These are phyloP conservation scores for Peniophora sp. DNA, from an alignment of 1,284 basidiomycete species.

Conservation along the genomic window DNA sequence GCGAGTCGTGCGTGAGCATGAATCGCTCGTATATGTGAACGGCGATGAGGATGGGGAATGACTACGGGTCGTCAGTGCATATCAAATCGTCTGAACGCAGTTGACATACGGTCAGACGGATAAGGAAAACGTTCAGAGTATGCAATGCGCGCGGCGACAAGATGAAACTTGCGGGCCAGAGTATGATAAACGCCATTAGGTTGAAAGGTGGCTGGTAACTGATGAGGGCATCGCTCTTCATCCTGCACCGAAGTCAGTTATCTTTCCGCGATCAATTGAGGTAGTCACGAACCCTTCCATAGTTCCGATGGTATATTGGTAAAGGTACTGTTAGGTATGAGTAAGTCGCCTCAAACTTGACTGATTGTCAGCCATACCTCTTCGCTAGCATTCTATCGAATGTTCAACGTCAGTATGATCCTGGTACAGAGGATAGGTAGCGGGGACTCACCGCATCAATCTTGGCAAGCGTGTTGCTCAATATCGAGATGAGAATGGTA, in stretches of 20 bases:
- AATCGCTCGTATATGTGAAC: conserved; percentile 81
- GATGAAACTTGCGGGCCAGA: conserved; percentile 71
- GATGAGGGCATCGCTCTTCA: conserved; percentile 86
- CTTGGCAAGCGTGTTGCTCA: conserved; percentile 78
- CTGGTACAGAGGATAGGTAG: conserved; percentile 1
- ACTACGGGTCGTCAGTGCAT: conserved; percentile 25
- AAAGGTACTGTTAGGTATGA: conserved; percentile 57
- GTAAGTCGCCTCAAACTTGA: conserved; percentile 5
- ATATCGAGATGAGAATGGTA: conserved; percentile 80
- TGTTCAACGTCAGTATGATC: neutral
- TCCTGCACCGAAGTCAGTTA: conserved; percentile 31
- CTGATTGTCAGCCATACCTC: conserved; percentile 44
- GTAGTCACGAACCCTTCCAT: conserved; percentile 67
- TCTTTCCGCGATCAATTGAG: neutral
- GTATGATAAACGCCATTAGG: conserved; percentile 65
- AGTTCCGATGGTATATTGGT: conserved; percentile 80
- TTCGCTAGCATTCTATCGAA: conserved; percentile 67
- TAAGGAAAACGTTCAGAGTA: conserved; percentile 74
- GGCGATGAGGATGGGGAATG: conserved; percentile 70
- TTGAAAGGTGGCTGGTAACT: conserved; percentile 88
- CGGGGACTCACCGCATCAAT: conserved; percentile 60
- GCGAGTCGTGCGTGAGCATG: conserved; percentile 39
- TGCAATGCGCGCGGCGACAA: conserved; percentile 71
- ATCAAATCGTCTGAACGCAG: neutral
- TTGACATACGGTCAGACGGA: conserved; percentile 57